Conservation (phyloP, 768 basidiomycete species). For the Fomitopsis pulvina region DNA sequence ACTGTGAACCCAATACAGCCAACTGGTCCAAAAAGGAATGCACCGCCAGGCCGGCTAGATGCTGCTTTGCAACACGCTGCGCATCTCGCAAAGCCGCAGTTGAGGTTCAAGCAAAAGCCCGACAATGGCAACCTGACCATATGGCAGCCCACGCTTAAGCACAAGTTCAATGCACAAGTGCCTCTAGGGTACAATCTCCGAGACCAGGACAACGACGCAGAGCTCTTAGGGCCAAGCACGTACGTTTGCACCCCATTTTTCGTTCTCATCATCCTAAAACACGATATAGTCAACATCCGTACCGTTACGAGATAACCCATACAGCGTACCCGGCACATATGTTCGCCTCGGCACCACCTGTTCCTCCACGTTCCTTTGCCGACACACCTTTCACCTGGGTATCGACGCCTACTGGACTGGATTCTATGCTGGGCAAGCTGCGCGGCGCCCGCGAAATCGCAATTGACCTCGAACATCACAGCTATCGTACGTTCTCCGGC, state of each 20-base stretch:
- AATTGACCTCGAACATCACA: slow-evolving; percentile 93
- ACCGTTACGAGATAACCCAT: slow-evolving; percentile 79
- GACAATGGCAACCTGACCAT: slow-evolving; percentile 51
- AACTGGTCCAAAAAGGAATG: slow-evolving; percentile 11
- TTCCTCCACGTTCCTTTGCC: slow-evolving; percentile 52
- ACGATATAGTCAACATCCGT: slow-evolving; percentile 60
- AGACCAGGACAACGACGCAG: slow-evolving; percentile 22
- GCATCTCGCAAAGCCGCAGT: slow-evolving; percentile 76
- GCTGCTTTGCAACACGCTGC: slow-evolving; percentile 69
- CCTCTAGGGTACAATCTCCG: slow-evolving; percentile 63
- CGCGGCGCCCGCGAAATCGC: slow-evolving; percentile 71
- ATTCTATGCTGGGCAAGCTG: slow-evolving; percentile 63
- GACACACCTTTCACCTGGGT: slow-evolving; percentile 69
- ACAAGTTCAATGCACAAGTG: slow-evolving; percentile 81
- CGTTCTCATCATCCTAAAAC: neutral
- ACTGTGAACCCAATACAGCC: slow-evolving; percentile 37
- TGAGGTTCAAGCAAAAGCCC: slow-evolving; percentile 51
- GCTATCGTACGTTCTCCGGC: slow-evolving; percentile 75
- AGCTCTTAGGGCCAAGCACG: neutral
- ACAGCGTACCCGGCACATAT: slow-evolving; percentile 64
- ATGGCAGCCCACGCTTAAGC: slow-evolving; percentile 64
- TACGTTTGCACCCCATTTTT: neutral
- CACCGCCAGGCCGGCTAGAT: slow-evolving; percentile 40
- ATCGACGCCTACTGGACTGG: slow-evolving; percentile 46
- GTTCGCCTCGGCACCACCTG: slow-evolving; percentile 47